Evolutionary conservation across 768 basidiomycete species (phyloP).

Genomic region (Hypholoma fasciculare): DNA sequence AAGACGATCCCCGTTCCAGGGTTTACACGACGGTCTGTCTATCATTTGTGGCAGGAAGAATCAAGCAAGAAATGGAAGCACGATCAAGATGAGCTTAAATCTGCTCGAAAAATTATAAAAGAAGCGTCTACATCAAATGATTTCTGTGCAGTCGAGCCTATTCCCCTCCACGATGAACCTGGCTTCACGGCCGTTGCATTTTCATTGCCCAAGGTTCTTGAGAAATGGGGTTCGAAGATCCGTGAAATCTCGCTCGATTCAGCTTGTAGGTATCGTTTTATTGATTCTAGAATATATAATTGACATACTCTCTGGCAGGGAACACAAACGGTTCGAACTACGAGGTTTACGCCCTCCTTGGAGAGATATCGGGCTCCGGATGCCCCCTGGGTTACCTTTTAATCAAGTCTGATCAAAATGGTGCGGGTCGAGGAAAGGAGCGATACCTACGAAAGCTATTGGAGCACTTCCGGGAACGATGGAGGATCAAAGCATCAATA

Average conservation of each 20-base stretch:
- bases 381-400: constrained; percentile 31
- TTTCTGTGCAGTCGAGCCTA: background rate
- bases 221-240: background rate
- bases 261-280: background rate
- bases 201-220: background rate
- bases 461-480: constrained; percentile 18
- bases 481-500: constrained; percentile 20
- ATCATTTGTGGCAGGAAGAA: constrained; percentile 19
- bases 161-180: constrained; percentile 4
- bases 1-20: background rate
- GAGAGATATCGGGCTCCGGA: constrained; percentile 31
- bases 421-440: constrained; percentile 24
- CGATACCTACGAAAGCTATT: constrained; percentile 23
- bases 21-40: constrained; percentile 17
- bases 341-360: constrained; percentile 32
- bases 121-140: constrained; percentile 2
- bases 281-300: background rate
- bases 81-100: constrained; percentile 26
- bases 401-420: constrained; percentile 14
- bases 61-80: constrained; percentile 20
- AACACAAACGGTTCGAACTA: constrained; percentile 30
- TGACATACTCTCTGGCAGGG: constrained; percentile 15
- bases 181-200: background rate
- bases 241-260: background rate
- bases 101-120: constrained; percentile 22